Evolutionary conservation across 1,284 basidiomycete species (phyloP).

Genomic region (Irpex sp.): DNA sequence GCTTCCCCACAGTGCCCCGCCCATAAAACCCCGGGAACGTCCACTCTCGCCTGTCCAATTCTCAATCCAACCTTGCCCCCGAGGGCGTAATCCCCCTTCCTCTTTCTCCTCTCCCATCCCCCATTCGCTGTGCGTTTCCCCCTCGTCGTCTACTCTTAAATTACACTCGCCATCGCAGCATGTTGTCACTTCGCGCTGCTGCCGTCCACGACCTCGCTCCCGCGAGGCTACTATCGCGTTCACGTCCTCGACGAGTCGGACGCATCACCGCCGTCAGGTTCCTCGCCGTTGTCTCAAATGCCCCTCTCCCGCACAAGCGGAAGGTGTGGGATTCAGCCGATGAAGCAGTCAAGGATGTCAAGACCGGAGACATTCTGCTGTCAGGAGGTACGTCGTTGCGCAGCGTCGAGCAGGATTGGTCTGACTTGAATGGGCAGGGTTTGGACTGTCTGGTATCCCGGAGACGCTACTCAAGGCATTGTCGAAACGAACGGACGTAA

Average conservation of each 20-base stretch:
- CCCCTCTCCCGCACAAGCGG: constrained; percentile 43
- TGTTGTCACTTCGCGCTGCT: constrained; percentile 24
- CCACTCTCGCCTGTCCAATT: neutral
- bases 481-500: constrained; percentile 65
- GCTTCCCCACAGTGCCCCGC: neutral
- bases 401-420: neutral
- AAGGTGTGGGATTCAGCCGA: constrained; percentile 82
- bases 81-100: constrained; percentile 10
- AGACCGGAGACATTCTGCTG: constrained; percentile 74
- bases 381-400: constrained; percentile 61
- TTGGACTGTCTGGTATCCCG: constrained; percentile 73
- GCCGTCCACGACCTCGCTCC: constrained; percentile 3
- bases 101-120: neutral
- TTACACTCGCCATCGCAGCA: constrained; percentile 9
- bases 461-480: constrained; percentile 85
- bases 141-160: neutral
- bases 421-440: constrained; percentile 45
- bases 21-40: constrained; percentile 5
- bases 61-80: constrained; percentile 1
- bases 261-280: constrained; percentile 20
- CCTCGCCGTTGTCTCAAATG: constrained; percentile 28
- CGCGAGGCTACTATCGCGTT: constrained; percentile 20
- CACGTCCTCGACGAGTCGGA: constrained; percentile 18
- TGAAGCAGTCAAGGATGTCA: constrained; percentile 79
- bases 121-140: neutral